phyloP scores from a whole-genome alignment of 805 yeast genomes.

The Sugiyamaella marilandica region DNA sequence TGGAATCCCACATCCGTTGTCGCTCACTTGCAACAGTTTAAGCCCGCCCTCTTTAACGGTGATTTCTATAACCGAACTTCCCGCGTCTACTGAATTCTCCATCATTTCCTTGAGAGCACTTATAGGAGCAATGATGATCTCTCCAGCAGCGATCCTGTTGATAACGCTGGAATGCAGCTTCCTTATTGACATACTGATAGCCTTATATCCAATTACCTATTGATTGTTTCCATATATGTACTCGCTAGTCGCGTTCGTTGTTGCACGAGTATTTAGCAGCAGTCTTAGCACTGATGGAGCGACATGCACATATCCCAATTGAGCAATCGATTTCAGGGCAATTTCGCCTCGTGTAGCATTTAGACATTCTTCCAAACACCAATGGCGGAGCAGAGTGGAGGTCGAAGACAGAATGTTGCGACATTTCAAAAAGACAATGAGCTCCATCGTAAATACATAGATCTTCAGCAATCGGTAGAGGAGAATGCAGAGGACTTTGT shows the following conservation, averaged over 20 bases:
- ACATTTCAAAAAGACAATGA: background rate
- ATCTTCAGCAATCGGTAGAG: background rate
- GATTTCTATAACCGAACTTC: constrained; percentile 67
- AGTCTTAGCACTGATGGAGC: background rate
- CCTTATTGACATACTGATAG: constrained; percentile 18
- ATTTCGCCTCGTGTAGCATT: too few relatives aligned
- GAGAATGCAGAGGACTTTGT: constrained; percentile 4
- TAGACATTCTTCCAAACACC: background rate
- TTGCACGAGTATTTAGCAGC: background rate
- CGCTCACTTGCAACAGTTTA: constrained; percentile 78
- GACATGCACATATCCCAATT: background rate
- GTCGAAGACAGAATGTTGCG: background rate
- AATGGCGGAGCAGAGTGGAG: background rate
- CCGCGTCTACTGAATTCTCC: constrained; percentile 90
- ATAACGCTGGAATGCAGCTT: constrained; percentile 67
- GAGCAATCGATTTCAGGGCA: too few relatives aligned
- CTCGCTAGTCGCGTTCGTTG: too few relatives aligned
- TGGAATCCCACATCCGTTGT: constrained; percentile 79
- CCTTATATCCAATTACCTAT: too few relatives aligned
- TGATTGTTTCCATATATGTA: background rate
- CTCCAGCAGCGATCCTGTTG: constrained; percentile 95
- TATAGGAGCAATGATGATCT: constrained; percentile 87
- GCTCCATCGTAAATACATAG: constrained; percentile 1
- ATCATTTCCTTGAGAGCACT: constrained; percentile 90
- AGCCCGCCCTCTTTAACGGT: constrained; percentile 89